Conservation (phyloP, 768 basidiomycete species). For the Macrocybe gigantea region DNA sequence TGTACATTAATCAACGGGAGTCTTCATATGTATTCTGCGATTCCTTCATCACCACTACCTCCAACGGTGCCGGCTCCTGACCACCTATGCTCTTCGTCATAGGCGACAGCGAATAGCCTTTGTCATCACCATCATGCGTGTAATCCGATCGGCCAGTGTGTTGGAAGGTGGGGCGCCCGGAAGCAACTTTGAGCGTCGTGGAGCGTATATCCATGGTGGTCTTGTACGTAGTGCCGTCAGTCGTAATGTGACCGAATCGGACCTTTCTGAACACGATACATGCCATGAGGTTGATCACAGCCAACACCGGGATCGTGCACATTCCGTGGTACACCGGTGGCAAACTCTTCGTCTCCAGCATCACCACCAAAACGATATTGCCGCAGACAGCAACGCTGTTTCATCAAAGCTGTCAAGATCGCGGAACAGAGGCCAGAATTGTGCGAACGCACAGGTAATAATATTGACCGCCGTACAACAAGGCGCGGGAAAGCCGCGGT, state of each 20-base stretch:
- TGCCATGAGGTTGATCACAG: slow-evolving; percentile 7
- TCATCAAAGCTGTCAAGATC: not conserved
- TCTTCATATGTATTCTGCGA: too few species aligned
- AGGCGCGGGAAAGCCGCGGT: slow-evolving; percentile 17
- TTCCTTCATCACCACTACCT: too few species aligned
- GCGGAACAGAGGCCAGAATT: not conserved
- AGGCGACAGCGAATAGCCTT: too few species aligned
- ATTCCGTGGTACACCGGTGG: not conserved
- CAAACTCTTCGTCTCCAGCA: not conserved
- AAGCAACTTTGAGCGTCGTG: too few species aligned
- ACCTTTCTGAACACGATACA: slow-evolving; percentile 6
- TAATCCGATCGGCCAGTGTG: too few species aligned
- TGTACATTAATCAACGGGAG: too few species aligned
- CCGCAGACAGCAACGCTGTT: slow-evolving; percentile 8
- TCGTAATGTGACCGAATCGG: slow-evolving; percentile 7
- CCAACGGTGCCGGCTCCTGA: too few species aligned
- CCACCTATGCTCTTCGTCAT: too few species aligned
- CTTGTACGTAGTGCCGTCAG: too few species aligned
- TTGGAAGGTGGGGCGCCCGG: too few species aligned
- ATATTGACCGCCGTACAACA: slow-evolving; percentile 23
- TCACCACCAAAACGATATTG: slow-evolving; percentile 4
- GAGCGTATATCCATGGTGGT: too few species aligned
- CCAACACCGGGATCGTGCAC: not conserved
- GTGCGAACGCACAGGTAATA: slow-evolving; percentile 25
- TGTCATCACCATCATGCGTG: too few species aligned